phyloP scores from a whole-genome alignment of 129 eudicot genomes.

The Flaveria robusta region DNA sequence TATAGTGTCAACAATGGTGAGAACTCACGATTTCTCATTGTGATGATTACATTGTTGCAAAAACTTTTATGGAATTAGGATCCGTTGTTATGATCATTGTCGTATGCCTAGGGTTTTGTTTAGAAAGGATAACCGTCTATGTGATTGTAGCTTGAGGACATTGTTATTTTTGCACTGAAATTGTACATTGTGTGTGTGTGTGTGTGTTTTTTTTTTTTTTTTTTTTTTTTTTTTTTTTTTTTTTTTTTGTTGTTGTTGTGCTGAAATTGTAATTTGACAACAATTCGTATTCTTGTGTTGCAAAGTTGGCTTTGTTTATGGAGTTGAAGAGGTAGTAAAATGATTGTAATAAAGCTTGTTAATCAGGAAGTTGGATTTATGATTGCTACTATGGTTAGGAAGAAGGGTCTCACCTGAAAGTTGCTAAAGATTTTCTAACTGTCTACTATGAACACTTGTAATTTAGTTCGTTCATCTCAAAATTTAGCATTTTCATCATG shows the following conservation, averaged over 20 bases:
- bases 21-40: neutral
- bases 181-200: too few species aligned
- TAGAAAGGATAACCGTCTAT: neutral
- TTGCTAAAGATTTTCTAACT: neutral
- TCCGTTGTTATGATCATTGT: slow-evolving; percentile 1
- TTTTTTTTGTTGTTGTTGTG: too few species aligned
- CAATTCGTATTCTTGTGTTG: neutral
- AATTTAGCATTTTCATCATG: neutral
- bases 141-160: neutral
- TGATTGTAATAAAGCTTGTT: neutral
- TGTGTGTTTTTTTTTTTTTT: too few species aligned
- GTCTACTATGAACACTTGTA: slow-evolving; percentile 10
- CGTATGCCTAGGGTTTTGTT: neutral
- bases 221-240: too few species aligned
- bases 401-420: slow-evolving; percentile 10
- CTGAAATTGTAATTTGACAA: neutral
- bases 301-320: neutral
- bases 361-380: neutral
- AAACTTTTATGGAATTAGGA: slow-evolving; percentile 16
- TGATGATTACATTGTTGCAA: neutral
- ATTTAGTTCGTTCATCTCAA: neutral
- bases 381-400: neutral
- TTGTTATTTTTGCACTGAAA: slow-evolving; percentile 8
- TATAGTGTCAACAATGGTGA: slow-evolving; percentile 26
- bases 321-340: slow-evolving; percentile 6